Percentiles rank a stretch among this genome's conserved stretches.
Evolutionary conservation across 805 yeast genomes (phyloP).

Genomic region (Barnettozyma californica): DNA sequence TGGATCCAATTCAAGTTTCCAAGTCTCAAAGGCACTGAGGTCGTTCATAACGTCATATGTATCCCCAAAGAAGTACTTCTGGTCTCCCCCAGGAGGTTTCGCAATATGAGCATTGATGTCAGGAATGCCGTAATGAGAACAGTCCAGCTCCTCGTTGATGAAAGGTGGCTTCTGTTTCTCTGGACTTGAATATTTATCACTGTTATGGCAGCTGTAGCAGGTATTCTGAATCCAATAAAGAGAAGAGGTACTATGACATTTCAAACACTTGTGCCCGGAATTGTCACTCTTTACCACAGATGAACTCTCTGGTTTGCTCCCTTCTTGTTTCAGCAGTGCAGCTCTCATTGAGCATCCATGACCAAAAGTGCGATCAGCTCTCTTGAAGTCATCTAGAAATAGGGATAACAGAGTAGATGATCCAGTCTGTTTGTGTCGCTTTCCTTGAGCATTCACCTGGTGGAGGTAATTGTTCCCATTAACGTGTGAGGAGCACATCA

Average conservation of each 20-base stretch:
- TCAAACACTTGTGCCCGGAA: not conserved
- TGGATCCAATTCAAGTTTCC: not conserved
- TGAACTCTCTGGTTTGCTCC: constrained; percentile 25
- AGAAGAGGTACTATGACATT: constrained; percentile 8
- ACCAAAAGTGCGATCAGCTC: not conserved
- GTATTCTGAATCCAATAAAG: constrained; percentile 14
- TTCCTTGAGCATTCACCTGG: constrained; percentile 20
- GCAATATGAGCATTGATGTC: constrained; percentile 1
- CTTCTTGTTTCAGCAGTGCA: constrained; percentile 31
- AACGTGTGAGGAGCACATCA: constrained; percentile 39
- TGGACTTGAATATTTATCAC: not conserved
- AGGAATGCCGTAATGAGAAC: not conserved
- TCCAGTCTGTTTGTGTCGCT: constrained; percentile 12
- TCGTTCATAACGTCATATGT: constrained; percentile 6
- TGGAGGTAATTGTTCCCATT: constrained; percentile 14
- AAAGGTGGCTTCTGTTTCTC: constrained; percentile 1
- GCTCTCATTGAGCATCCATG: constrained; percentile 6
- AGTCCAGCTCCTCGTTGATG: not conserved
- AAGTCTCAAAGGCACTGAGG: not conserved
- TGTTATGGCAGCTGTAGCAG: constrained; percentile 15
- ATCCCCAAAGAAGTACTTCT: constrained; percentile 2
- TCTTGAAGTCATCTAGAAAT: constrained; percentile 20
- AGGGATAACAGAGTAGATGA: constrained; percentile 14
- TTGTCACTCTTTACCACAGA: not conserved
- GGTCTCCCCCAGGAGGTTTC: not conserved